Conservation (phyloP, 345 rosid species). For the Odontarrhena argentea region DNA sequence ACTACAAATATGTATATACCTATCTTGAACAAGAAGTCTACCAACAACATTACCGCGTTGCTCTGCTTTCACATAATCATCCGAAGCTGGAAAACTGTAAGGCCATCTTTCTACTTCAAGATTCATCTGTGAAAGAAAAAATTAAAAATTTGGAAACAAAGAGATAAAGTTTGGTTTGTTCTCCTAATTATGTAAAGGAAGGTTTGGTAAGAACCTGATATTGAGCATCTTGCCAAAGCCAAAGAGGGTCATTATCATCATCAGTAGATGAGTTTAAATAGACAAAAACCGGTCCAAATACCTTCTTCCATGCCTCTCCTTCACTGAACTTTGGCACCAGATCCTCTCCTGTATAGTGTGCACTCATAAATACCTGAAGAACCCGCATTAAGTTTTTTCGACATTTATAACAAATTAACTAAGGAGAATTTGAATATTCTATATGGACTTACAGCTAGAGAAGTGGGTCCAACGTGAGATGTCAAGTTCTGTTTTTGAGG, state of each 20-base stretch:
- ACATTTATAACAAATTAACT: neutral
- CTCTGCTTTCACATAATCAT: slow-evolving; percentile 67
- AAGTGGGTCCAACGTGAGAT: slow-evolving; percentile 83
- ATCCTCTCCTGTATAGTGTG: slow-evolving; percentile 85
- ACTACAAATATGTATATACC: slow-evolving; percentile 41
- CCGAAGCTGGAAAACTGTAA: slow-evolving; percentile 82
- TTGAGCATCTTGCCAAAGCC: slow-evolving; percentile 92
- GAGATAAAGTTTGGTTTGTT: neutral
- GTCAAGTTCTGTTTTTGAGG: slow-evolving; percentile 85
- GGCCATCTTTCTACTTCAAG: slow-evolving; percentile 86
- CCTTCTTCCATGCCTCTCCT: slow-evolving; percentile 86
- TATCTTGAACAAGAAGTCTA: slow-evolving; percentile 69
- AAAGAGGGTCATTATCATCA: slow-evolving; percentile 58
- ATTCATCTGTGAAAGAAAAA: slow-evolving; percentile 50
- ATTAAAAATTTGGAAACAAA: neutral
- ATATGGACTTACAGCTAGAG: slow-evolving; percentile 60
- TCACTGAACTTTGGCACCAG: slow-evolving; percentile 59
- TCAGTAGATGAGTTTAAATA: slow-evolving; percentile 65
- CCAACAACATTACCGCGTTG: slow-evolving; percentile 74
- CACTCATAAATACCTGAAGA: slow-evolving; percentile 75
- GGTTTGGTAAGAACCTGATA: slow-evolving; percentile 55
- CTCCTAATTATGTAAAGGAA: neutral
- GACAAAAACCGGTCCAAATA: slow-evolving; percentile 85
- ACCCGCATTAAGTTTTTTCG: neutral
- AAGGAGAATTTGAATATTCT: neutral